Base-by-base conservation (phyloP, 1,284 basidiomycete genomes). In the Termitomyces sp. region DNA sequence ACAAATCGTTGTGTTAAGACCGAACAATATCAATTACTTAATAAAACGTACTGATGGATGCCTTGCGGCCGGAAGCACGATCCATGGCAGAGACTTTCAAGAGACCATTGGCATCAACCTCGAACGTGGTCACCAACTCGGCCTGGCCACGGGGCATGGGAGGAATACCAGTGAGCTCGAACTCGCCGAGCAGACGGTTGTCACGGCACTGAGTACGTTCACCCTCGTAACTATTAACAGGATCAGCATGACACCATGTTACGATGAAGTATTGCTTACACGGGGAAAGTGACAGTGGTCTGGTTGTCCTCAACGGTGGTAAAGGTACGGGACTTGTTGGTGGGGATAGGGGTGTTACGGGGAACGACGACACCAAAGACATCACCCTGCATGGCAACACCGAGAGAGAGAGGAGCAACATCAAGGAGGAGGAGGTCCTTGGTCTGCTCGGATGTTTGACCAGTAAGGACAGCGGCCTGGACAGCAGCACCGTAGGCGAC, bases 251-350 rank as follows among this genome's bases (percentile, higher is more conserved):
- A 37, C 2, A 31, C 21, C 2, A 30, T 14, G 13, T 10, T 18
- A 48, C 40, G 21, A 45, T 14, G 30, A 0, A 10, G 8, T 21
- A 19, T 3, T 14, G 68, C 83, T 67, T 76, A 88, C 79, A 97
- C 95, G 63, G 93, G 94, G 91, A 97, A 96, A 59, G 92, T 93
- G 74, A 97, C 94, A 52, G 88, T 91, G 57, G 94, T 95, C 77
- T 97, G 94, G 81, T 97, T 97, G 81, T 97, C 95, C 81, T 96
- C 93, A 60, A 96, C 93, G 47, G 95, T 97, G 62, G 94, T 96
- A 83, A 97, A 97, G 53, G 87, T 88, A 68, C 93, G 81, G 43
- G 91, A 93, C 79, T 97, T 97, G 84, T 93, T 96, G 71, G 93
- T 92, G 55, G 95, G 94, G 72, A 97, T 95, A 63, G 93, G 91